Conservation (phyloP, 768 basidiomycete genomes). For the Termitomyces sp. region DNA sequence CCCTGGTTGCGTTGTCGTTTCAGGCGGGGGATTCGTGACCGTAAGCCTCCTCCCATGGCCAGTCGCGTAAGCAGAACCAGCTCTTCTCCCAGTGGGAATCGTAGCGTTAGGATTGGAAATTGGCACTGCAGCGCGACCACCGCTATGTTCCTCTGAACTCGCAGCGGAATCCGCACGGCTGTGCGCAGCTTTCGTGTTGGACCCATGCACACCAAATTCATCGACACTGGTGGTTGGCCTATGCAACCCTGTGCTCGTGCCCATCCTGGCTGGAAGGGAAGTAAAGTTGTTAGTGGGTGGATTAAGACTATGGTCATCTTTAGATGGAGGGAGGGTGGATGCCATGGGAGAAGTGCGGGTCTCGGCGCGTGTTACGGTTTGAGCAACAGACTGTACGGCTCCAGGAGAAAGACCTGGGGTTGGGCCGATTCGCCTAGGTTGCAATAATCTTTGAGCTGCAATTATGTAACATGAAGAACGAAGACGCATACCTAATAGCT, state of each 20-base stretch:
- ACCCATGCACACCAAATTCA: constrained; percentile 19
- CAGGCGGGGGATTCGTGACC: constrained; percentile 33
- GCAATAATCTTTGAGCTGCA: background rate
- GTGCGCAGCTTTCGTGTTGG: constrained; percentile 12
- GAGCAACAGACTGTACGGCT: constrained; percentile 15
- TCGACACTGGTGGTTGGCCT: constrained; percentile 11
- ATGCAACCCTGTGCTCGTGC: background rate
- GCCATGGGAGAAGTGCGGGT: constrained; percentile 4
- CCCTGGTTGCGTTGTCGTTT: constrained; percentile 19
- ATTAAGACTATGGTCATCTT: constrained; percentile 2
- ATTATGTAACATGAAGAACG: constrained; percentile 13
- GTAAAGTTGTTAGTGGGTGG: background rate
- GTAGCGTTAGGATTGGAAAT: constrained; percentile 2
- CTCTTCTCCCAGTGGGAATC: constrained; percentile 15
- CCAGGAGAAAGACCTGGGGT: constrained; percentile 41
- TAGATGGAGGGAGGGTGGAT: constrained; percentile 12
- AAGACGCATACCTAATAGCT: constrained; percentile 44
- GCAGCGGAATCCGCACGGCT: constrained; percentile 16
- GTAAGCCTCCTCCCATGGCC: constrained; percentile 25
- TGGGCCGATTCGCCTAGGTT: constrained; percentile 40
- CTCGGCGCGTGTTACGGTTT: constrained; percentile 7
- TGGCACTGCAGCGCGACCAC: constrained; percentile 6
- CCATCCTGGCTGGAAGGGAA: constrained; percentile 1
- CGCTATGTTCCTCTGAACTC: constrained; percentile 14
- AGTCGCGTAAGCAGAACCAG: constrained; percentile 21